phyloP scores from a whole-genome alignment of 106 monocot genomes.

The Phalaenopsis equestris region DNA sequence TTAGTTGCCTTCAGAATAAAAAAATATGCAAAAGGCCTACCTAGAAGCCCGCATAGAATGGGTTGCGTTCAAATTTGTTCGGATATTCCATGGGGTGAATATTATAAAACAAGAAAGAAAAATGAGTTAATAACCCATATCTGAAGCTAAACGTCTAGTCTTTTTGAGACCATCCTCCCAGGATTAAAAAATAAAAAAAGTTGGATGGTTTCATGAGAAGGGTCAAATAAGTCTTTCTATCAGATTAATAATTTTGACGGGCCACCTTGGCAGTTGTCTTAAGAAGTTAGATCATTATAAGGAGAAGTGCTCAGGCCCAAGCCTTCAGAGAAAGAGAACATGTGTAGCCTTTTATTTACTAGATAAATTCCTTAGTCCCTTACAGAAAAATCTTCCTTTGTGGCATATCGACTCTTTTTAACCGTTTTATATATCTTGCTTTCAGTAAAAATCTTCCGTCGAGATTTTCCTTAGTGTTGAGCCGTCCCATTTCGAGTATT shows the following conservation, averaged over 20 bases:
- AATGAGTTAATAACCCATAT: neutral
- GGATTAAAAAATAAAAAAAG: neutral
- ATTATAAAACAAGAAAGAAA: neutral
- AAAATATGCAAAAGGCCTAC: neutral
- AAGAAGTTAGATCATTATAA: constrained; percentile 2
- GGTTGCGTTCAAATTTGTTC: neutral
- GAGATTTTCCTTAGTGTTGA: neutral
- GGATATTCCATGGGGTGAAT: neutral
- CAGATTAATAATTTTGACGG: neutral
- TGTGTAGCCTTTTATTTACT: neutral
- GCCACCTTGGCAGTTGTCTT: neutral
- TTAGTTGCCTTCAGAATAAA: neutral
- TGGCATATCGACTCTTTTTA: neutral
- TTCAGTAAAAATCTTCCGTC: neutral
- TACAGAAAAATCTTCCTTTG: neutral
- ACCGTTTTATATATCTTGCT: neutral
- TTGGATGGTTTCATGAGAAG: neutral
- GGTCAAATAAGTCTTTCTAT: constrained; percentile 1
- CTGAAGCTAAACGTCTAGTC: neutral
- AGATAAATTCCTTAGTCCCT: neutral
- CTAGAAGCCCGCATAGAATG: neutral
- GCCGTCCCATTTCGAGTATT: neutral
- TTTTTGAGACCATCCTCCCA: neutral
- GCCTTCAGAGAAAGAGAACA: neutral
- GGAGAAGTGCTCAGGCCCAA: neutral